These are phyloP conservation scores for Chaetomium sp. DNA, from an alignment of 2,329 filamentous ascomycete species.

Conservation along the genomic window DNA sequence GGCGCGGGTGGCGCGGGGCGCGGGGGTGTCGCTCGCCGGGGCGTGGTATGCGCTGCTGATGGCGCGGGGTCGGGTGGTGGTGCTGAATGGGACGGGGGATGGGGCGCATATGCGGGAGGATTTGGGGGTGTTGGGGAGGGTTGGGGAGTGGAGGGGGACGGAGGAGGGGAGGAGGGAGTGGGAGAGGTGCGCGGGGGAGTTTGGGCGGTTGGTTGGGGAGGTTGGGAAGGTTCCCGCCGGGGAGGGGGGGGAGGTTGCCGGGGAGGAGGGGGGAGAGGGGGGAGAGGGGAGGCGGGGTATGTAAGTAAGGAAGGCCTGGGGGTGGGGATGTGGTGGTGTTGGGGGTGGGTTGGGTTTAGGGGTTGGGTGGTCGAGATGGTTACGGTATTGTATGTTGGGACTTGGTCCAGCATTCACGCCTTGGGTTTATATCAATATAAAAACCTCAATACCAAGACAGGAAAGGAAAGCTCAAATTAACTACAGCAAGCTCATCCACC, in stretches of 20 bases:
- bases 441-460: not conserved
- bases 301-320: not conserved
- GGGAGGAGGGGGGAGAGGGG: not conserved
- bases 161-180: slow-evolving; percentile 49
- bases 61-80: slow-evolving; percentile 26
- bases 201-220: slow-evolving; percentile 43
- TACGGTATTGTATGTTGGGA: not conserved
- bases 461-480: not conserved
- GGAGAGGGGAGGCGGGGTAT: not conserved
- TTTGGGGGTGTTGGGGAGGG: slow-evolving; percentile 46
- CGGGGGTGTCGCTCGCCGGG: slow-evolving; percentile 20
- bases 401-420: not conserved
- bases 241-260: too few relatives aligned
- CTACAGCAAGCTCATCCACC: not conserved
- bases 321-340: not conserved
- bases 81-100: slow-evolving; percentile 52
- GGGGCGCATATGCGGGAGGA: slow-evolving; percentile 54
- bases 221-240: too few relatives aligned
- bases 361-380: not conserved
- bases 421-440: not conserved
- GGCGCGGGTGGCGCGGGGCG: slow-evolving; percentile 20
- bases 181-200: slow-evolving; percentile 49
- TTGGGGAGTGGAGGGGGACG: slow-evolving; percentile 46
- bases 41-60: slow-evolving; percentile 34
- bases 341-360: not conserved